phyloP scores from a whole-genome alignment of 768 basidiomycete species.

The Lentinula aciculospora region DNA sequence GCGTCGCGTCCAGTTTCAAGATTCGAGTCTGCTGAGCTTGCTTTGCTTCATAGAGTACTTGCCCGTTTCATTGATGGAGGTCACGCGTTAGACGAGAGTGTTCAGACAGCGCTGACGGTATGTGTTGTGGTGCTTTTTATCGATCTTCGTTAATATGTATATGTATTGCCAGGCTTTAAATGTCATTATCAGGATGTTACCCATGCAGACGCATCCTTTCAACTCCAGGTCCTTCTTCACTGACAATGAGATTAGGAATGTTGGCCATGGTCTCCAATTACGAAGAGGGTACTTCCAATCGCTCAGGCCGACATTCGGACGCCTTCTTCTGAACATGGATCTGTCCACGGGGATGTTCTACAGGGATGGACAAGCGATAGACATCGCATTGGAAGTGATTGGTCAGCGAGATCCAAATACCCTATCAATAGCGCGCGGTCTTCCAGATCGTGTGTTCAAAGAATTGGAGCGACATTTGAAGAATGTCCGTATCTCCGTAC shows the following conservation, averaged over 20 bases:
- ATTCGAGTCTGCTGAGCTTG: background rate
- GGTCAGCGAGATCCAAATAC: slow-evolving; percentile 20
- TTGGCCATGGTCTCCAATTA: slow-evolving; percentile 61
- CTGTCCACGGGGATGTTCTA: slow-evolving; percentile 77
- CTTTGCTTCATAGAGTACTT: slow-evolving; percentile 40
- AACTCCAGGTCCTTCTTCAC: slow-evolving; percentile 76
- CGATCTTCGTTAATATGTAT: background rate
- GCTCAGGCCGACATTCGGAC: slow-evolving; percentile 58
- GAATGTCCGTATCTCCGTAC: slow-evolving; percentile 26
- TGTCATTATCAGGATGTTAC: slow-evolving; percentile 72
- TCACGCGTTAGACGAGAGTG: slow-evolving; percentile 63
- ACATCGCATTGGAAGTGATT: slow-evolving; percentile 54
- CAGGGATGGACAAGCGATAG: slow-evolving; percentile 52
- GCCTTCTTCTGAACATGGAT: slow-evolving; percentile 70
- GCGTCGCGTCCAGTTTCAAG: background rate
- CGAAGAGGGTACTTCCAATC: slow-evolving; percentile 85
- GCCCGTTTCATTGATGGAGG: slow-evolving; percentile 55
- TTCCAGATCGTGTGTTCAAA: slow-evolving; percentile 49
- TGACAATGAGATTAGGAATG: slow-evolving; percentile 37
- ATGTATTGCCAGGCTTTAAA: slow-evolving; percentile 51
- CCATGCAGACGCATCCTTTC: slow-evolving; percentile 61
- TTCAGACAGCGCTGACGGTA: slow-evolving; percentile 63
- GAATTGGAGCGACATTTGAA: slow-evolving; percentile 30
- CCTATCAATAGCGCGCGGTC: slow-evolving; percentile 27
- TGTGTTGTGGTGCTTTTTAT: slow-evolving; percentile 10